Base-by-base conservation (phyloP, 306 rosid species). In the Inga laurina region DNA sequence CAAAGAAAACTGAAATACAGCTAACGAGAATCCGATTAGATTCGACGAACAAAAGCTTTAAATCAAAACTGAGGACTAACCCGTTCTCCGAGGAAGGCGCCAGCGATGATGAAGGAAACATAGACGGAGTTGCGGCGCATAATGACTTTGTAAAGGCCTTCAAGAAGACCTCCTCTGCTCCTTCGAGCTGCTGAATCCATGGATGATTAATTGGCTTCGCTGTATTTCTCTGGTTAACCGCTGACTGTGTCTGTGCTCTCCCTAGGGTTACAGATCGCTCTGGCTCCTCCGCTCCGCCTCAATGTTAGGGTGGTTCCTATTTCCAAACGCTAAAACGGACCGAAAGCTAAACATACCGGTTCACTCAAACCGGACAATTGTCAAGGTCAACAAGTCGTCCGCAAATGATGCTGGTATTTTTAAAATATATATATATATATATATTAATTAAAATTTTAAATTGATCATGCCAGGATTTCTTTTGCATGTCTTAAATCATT, bases 61-160 rank as follows among this genome's bases (percentile, higher is more conserved):
- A 24, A 52, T 46, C 8, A 76, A 59, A 76, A 61, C 56, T 27
- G 13, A 27, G 30, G 37, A 37, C 90, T 74, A 56, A 95, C 99
- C 90, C 99, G 90, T 90, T 97, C 99, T 41, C 95, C 99, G 82
- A 92, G 73, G 81, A 94, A 97, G 57, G 99, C 94, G n/a, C 97
- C 99, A 11, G 94, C 97, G 85, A 97, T 90, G 82, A 97, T 82
- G 75, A 96, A 92, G 77, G 94, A 91, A 56, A 91, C 93, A 27
- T 94, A 90, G 69, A 91, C 89, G 69, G 97, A 96, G 89, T 92
- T 97, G 37, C 99, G 98, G 76, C 99, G 98, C 98, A 89, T 91
- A 49, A 92, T 18, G n/a, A 94, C 95, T 78, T 88, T 93, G 89
- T 86, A 96, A 14, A 96, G 75, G 41, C 95, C 92, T 87, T 96